Evolutionary conservation across 1,284 basidiomycete genomes (phyloP).

Genomic region (Hemileia vastatrix): DNA sequence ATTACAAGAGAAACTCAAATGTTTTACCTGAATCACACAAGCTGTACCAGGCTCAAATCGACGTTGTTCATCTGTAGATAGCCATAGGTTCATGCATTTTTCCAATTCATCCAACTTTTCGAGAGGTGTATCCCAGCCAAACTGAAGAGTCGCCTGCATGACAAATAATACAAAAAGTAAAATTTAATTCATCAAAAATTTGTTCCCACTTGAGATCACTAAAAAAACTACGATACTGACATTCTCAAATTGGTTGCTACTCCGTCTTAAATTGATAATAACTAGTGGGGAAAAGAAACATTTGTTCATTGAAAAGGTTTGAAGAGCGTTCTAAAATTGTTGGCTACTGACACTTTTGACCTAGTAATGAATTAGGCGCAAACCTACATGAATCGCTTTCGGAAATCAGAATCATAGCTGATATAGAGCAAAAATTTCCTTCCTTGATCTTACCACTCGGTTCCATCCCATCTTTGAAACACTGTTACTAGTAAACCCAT

Average conservation of each 20-base stretch:
- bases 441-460: too few species aligned
- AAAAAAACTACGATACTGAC: slow-evolving; percentile 36
- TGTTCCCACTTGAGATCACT: background rate
- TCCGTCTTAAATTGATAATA: slow-evolving; percentile 18
- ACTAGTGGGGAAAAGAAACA: too few species aligned
- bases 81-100: slow-evolving; percentile 58
- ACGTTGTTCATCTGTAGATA: slow-evolving; percentile 61
- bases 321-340: too few species aligned
- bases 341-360: too few species aligned
- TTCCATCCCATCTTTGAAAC: slow-evolving; percentile 28
- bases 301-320: too few species aligned
- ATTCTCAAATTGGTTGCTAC: slow-evolving; percentile 20
- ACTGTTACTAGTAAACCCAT: slow-evolving; percentile 58
- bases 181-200: slow-evolving; percentile 40
- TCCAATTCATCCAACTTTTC: slow-evolving; percentile 60
- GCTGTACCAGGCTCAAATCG: slow-evolving; percentile 62
- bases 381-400: too few species aligned
- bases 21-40: slow-evolving; percentile 18
- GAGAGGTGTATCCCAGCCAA: slow-evolving; percentile 62
- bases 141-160: slow-evolving; percentile 58
- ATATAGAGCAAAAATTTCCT: too few species aligned
- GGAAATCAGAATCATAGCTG: too few species aligned
- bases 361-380: slow-evolving; percentile 8
- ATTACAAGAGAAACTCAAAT: too few species aligned
- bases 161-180: too few species aligned